phyloP scores from a whole-genome alignment of 768 basidiomycete species.

The Russula compacta region DNA sequence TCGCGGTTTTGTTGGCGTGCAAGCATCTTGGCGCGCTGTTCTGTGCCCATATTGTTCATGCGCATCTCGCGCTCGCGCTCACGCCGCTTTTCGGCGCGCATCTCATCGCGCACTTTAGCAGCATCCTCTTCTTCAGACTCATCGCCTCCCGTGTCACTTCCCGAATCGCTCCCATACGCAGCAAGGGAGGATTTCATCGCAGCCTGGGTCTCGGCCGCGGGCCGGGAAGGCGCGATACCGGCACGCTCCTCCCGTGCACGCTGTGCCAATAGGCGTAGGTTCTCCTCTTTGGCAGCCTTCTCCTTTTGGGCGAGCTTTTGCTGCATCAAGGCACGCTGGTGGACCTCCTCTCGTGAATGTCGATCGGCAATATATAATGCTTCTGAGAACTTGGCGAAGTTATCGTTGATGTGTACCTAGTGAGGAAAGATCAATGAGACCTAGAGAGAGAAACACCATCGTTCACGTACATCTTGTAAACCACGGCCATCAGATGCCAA shows the following conservation, averaged over 20 bases:
- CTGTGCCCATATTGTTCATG: slow-evolving; percentile 98
- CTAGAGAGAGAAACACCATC: neutral
- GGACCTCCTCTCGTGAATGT: slow-evolving; percentile 96
- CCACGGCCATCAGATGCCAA: slow-evolving; percentile 97
- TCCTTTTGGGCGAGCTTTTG: slow-evolving; percentile 98
- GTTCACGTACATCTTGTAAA: slow-evolving; percentile 78
- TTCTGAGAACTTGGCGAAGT: slow-evolving; percentile 98
- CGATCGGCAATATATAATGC: slow-evolving; percentile 91
- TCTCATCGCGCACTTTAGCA: slow-evolving; percentile 76
- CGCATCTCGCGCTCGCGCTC: slow-evolving; percentile 97
- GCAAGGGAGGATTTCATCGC: slow-evolving; percentile 71
- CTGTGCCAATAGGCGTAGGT: slow-evolving; percentile 86
- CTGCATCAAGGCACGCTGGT: slow-evolving; percentile 94
- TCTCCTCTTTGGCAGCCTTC: slow-evolving; percentile 95
- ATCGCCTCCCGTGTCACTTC: slow-evolving; percentile 47
- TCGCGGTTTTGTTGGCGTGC: slow-evolving; percentile 97
- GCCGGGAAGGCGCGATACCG: slow-evolving; percentile 59
- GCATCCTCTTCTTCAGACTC: slow-evolving; percentile 64
- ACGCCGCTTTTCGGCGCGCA: slow-evolving; percentile 84
- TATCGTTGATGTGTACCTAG: slow-evolving; percentile 96
- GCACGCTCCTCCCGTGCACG: slow-evolving; percentile 91
- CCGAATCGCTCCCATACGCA: slow-evolving; percentile 79
- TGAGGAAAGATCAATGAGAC: neutral
- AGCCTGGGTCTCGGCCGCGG: slow-evolving; percentile 56
- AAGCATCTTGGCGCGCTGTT: slow-evolving; percentile 91